Conservation (phyloP, 192 early-diverging fungal genomes). For the Linnemannia hyalina region DNA sequence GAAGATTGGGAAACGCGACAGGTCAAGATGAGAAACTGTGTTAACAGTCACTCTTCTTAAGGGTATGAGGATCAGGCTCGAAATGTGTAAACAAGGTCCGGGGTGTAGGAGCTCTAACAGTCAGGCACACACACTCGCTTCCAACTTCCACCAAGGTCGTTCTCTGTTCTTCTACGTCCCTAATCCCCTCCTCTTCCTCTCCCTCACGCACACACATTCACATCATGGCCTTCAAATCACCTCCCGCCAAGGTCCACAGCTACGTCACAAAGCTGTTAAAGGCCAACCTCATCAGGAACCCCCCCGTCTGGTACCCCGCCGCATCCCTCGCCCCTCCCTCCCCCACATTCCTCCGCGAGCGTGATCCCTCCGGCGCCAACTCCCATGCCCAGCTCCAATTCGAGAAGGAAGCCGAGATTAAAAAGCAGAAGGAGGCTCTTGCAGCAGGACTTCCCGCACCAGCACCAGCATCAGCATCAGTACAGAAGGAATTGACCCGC, state of each 20-base stretch:
- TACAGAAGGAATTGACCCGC: conserved; percentile 14
- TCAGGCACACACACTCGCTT: background rate
- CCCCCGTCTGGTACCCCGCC: conserved; percentile 67
- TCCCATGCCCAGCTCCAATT: conserved; percentile 13
- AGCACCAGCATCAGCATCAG: background rate
- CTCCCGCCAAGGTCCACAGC: conserved; percentile 62
- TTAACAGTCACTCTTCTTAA: background rate
- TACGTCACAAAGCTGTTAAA: conserved; percentile 68
- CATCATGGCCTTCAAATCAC: conserved; percentile 49
- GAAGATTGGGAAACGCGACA: too few relatives aligned
- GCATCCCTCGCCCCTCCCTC: conserved; percentile 65
- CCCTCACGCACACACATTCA: background rate
- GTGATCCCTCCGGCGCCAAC: conserved; percentile 38
- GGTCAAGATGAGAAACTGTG: background rate
- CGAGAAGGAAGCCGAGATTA: conserved; percentile 19
- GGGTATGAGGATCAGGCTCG: background rate
- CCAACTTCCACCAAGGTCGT: background rate
- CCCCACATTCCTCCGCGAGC: conserved; percentile 66
- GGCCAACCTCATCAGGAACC: conserved; percentile 63
- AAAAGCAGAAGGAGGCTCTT: background rate
- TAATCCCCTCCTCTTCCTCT: background rate
- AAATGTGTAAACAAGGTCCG: conserved; percentile 4
- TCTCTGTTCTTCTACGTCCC: background rate
- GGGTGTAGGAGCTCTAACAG: background rate
- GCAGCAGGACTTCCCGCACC: conserved; percentile 10